These are phyloP conservation scores for Pulveroboletus sp. DNA, from an alignment of 768 basidiomycete species.

Conservation along the genomic window DNA sequence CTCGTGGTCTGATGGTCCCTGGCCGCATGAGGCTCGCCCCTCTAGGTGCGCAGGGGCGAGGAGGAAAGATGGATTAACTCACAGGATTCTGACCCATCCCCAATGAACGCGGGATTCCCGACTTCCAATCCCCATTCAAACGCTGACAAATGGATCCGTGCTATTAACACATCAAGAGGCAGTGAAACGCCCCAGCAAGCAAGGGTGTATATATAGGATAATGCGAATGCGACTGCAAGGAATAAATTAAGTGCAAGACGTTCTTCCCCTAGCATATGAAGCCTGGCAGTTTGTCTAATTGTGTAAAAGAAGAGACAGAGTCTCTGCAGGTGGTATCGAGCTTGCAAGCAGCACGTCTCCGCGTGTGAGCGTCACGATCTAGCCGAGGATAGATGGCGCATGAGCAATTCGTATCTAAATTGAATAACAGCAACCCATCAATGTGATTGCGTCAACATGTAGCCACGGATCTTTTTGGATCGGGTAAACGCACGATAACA, in stretches of 20 bases:
- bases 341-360: not conserved
- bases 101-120: constrained; percentile 2
- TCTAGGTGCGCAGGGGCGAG: constrained; percentile 13
- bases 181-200: not conserved
- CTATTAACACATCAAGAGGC: constrained; percentile 8
- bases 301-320: not conserved
- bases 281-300: constrained; percentile 17
- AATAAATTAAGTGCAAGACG: constrained; percentile 12
- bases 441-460: not conserved
- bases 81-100: not conserved
- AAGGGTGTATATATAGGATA: constrained; percentile 1
- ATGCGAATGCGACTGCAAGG: constrained; percentile 7
- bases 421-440: not conserved
- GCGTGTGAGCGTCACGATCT: constrained; percentile 8
- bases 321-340: constrained; percentile 11
- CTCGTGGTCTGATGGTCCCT: not conserved
- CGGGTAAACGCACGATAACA: constrained; percentile 48
- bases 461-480: not conserved
- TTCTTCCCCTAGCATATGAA: constrained; percentile 1
- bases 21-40: constrained; percentile 11
- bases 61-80: not conserved
- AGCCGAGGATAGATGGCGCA: constrained; percentile 29
- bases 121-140: constrained; percentile 15
- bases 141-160: not conserved
- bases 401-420: constrained; percentile 30